These are phyloP conservation scores for Caryopteris hybrid DNA, from an alignment of 305 asterid species.

Conservation along the genomic window DNA sequence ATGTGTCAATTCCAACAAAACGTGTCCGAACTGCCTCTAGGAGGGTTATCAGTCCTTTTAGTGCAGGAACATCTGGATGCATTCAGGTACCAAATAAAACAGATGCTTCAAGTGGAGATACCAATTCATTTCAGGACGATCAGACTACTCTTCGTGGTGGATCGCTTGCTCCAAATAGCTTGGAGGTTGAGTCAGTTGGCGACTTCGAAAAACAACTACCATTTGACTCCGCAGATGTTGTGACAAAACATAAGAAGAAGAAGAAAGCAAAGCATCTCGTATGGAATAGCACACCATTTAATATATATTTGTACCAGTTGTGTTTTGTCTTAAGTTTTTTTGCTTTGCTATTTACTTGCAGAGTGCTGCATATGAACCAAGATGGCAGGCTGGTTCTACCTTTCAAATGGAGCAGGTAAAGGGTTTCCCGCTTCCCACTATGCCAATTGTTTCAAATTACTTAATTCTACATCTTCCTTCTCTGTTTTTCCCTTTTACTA, in stretches of 20 bases:
- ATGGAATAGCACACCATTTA: constrained; percentile 14
- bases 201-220: constrained; percentile 60
- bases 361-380: constrained; percentile 65
- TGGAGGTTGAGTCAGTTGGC: constrained; percentile 72
- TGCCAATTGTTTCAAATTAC: constrained; percentile 15
- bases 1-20: constrained; percentile 79
- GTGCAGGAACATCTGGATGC: constrained; percentile 64
- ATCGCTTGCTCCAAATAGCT: constrained; percentile 46
- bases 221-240: constrained; percentile 56
- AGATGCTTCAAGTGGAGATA: constrained; percentile 95
- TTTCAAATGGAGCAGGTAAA: constrained; percentile 86
- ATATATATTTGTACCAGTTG: constrained; percentile 8
- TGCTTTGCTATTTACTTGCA: constrained; percentile 28
- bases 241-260: constrained; percentile 70
- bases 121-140: constrained; percentile 89
- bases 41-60: constrained; percentile 62
- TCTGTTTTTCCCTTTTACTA: neutral
- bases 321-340: neutral
- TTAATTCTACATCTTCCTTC: neutral
- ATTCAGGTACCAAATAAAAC: constrained; percentile 59
- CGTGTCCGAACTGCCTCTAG: constrained; percentile 87
- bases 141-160: constrained; percentile 72
- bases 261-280: constrained; percentile 83
- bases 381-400: constrained; percentile 70
- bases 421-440: too few species aligned